Base-by-base conservation (phyloP, 1,284 basidiomycete genomes). In the Fistulinella cinereoalba region DNA sequence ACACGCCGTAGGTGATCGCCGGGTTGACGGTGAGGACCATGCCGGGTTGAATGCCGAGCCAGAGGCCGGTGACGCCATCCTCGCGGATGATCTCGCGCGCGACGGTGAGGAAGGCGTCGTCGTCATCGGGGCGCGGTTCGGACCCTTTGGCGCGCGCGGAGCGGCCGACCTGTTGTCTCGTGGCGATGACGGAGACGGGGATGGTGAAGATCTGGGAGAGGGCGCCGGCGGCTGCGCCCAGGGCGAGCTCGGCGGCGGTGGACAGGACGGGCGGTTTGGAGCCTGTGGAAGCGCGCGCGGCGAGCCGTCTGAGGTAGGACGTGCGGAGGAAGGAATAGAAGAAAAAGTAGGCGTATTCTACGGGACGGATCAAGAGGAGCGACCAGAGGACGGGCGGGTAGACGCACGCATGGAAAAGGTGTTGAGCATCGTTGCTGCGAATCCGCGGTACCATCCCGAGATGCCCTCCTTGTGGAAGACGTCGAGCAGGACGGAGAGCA, bases 271-370 rank as follows among this genome's bases (percentile, higher is more conserved):
- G 75, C 0, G 77, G 50, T 54, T 81, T 81, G 16, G 77, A 71
- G 9, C 84, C 81, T 2, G 76, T 57, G 1, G 83, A 77, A 1
- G 80, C 71, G 44, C 74, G 79, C 16, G 75, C 69, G 5, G 74
- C 68, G 28, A 86, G 65, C 23, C 92, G 81, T 59, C 81, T 83
- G 56, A 86, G 80, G 69, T 95, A 95, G 7, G 89, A 78, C 19
- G 77, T 83, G 54, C 93, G 82, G 23, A 98, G 89, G 65, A 92
- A 77, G 22, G 93, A 90, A 70, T 98, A 98, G 77, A 97, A 98
- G 79, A 97, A 98, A 76, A 99, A 99, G 74, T 99, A 99, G 18
- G 97, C 95, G 64, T 96, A 97, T 80, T 97, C 96, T 97, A 5
- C 23, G 6, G n/a, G 46, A 22, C 12, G 28, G 29, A 31, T 32